Evolutionary conservation across 148 eudicot species (phyloP), one percentile per base, ranked within the genome.

Genomic region (Pouteria glomerata): DNA sequence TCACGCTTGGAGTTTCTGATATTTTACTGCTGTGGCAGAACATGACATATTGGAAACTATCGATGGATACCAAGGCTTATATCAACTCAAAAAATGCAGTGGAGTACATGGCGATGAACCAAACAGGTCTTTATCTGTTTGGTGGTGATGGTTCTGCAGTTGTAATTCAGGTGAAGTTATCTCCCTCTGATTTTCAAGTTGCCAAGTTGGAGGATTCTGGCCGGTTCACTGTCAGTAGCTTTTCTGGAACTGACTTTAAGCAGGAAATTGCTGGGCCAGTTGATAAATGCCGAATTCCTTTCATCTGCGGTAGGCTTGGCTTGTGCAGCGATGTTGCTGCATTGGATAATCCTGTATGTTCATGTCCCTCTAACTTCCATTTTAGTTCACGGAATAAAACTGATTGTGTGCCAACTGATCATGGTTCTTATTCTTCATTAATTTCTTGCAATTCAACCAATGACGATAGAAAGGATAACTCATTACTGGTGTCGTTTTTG

Each of bases 221-320:
- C 23, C 92, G 78, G 62, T 82, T 92, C 29, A 53, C 61, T 4
- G 73, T 92, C 66, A 77, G 63, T 31, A 85, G 95, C 71, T 83
- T 65, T 59, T 66, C 81, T 11, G 86, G 76, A 23, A 41, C 55
- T 24, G 65, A 33, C 13, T 53, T 65, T 71, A 78, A 29, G 58
- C 67, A 66, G 62, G 89, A 86, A 31, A 79, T 88, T 71, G 73
- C 23, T 6, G 82, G 81, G 60, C 97, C 96, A 3, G 70, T 7
- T 41, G 86, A 89, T 30, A 70, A 60, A 47, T 92, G 97, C 72
- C 77, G 73, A 34, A 74, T 86, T 69, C 91, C 93, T 8, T 64
- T 69, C 45, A 58, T 84, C 15, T 92, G 97, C 48, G 93, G 97
- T 33, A 80, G 50, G 41, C 53, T 86, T 51, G 96, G 93, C 14